These are phyloP conservation scores for Blastomyces parvus DNA, from an alignment of 2,329 filamentous ascomycete genomes.

Conservation along the genomic window DNA sequence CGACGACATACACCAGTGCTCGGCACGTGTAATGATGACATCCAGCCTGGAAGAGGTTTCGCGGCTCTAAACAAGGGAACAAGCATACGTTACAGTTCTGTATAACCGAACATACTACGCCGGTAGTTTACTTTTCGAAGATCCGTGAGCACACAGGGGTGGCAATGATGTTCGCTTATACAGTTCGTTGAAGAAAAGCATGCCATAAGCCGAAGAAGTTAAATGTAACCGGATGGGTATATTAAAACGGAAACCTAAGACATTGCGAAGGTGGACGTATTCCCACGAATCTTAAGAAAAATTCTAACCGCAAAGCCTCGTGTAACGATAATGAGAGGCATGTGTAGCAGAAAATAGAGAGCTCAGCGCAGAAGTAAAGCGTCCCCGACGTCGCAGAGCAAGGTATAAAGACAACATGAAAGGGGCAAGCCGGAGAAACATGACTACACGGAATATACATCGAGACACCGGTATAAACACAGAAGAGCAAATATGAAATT, in stretches of 20 bases:
- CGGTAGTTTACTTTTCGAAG: neutral
- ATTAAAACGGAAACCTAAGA: neutral
- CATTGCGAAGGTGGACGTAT: too few relatives aligned
- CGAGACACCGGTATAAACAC: neutral
- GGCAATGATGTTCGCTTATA: neutral
- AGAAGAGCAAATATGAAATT: neutral
- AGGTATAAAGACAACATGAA: neutral
- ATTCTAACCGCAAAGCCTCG: neutral
- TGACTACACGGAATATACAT: neutral
- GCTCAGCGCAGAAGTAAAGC: neutral
- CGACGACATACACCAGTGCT: neutral
- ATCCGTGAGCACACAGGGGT: neutral
- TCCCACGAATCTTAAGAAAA: neutral
- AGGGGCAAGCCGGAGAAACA: neutral
- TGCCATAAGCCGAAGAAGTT: neutral
- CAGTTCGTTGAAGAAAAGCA: neutral
- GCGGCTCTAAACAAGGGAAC: neutral
- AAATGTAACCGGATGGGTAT: neutral
- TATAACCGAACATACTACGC: neutral
- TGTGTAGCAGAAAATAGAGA: neutral
- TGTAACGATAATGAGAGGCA: constrained; percentile 5
- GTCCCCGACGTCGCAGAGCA: neutral
- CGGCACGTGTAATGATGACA: neutral
- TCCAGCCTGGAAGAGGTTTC: neutral
- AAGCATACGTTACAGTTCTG: neutral